Evolutionary conservation across 2,329 filamentous ascomycete genomes (phyloP).

Genomic region (Exserohilum turcica): DNA sequence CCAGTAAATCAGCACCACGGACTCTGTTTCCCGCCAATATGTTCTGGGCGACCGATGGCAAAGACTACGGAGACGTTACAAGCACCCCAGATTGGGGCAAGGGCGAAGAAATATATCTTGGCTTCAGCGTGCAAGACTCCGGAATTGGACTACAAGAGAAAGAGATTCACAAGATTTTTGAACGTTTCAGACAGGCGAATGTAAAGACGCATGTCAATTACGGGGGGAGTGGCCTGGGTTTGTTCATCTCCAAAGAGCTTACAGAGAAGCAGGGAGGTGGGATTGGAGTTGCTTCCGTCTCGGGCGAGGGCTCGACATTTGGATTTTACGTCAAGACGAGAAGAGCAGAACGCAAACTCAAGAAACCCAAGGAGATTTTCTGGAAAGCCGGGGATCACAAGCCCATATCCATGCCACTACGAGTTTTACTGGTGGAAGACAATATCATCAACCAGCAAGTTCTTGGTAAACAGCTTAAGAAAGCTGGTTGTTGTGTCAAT

Average conservation of each 20-base stretch:
- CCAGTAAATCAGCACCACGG: slow-evolving; percentile 30
- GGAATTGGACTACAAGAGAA: slow-evolving; percentile 49
- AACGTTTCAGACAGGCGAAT: slow-evolving; percentile 44
- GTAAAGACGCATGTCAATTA: slow-evolving; percentile 49
- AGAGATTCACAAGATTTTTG: slow-evolving; percentile 48
- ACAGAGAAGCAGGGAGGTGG: slow-evolving; percentile 54
- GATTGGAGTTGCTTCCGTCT: slow-evolving; percentile 50
- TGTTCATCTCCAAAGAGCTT: slow-evolving; percentile 54
- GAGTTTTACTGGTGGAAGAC: slow-evolving; percentile 47
- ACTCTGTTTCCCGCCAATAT: slow-evolving; percentile 33
- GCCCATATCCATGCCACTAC: slow-evolving; percentile 17
- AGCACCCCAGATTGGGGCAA: slow-evolving; percentile 42
- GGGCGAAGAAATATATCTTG: slow-evolving; percentile 48
- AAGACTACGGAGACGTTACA: slow-evolving; percentile 31
- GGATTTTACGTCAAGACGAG: slow-evolving; percentile 52
- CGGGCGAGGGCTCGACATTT: slow-evolving; percentile 50
- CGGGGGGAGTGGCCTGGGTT: slow-evolving; percentile 52
- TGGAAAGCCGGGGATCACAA: slow-evolving; percentile 6
- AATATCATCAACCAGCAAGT: slow-evolving; percentile 49
- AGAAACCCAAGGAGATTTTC: slow-evolving; percentile 11
- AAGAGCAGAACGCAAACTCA: slow-evolving; percentile 24
- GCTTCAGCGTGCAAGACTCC: slow-evolving; percentile 48
- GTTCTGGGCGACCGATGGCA: slow-evolving; percentile 39
- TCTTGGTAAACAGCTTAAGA: slow-evolving; percentile 44
- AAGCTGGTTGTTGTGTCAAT: slow-evolving; percentile 37